Conservation (phyloP, 371 early-diverging fungal genomes). For the Choanephora cucurbitarum region DNA sequence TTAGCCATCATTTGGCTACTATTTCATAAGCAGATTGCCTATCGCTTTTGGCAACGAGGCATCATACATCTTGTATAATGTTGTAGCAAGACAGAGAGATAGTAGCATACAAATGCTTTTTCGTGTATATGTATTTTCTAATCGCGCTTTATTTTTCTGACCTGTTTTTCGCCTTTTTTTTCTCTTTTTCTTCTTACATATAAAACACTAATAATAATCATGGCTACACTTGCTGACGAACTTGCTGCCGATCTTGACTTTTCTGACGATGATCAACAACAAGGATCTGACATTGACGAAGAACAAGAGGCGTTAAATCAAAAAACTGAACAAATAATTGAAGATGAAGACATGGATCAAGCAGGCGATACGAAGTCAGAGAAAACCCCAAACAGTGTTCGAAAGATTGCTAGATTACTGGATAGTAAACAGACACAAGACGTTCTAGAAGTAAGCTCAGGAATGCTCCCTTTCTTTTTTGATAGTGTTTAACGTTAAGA, state of each 20-base stretch:
- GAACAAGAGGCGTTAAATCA: slow-evolving; percentile 30
- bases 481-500: too few species aligned
- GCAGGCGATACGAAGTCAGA: slow-evolving; percentile 17
- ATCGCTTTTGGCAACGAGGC: too few species aligned
- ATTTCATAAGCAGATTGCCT: too few species aligned
- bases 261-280: slow-evolving; percentile 45
- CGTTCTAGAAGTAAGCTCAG: slow-evolving; percentile 36
- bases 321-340: slow-evolving; percentile 14
- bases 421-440: slow-evolving; percentile 44
- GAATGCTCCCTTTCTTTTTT: slow-evolving; percentile 7
- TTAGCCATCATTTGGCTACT: too few species aligned
- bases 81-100: too few species aligned
- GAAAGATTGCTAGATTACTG: slow-evolving; percentile 46
- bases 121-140: too few species aligned
- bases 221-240: slow-evolving; percentile 73
- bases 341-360: slow-evolving; percentile 36
- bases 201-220: slow-evolving; percentile 1
- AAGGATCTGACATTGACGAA: slow-evolving; percentile 27
- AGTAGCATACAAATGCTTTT: too few species aligned
- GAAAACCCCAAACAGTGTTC: slow-evolving; percentile 34
- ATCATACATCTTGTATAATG: too few species aligned
- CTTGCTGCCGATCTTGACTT: slow-evolving; percentile 76
- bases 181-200: background rate
- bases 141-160: too few species aligned
- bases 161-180: too few species aligned